Base-by-base conservation (phyloP, 2,329 filamentous ascomycete species). In the Cladosporium sp. region DNA sequence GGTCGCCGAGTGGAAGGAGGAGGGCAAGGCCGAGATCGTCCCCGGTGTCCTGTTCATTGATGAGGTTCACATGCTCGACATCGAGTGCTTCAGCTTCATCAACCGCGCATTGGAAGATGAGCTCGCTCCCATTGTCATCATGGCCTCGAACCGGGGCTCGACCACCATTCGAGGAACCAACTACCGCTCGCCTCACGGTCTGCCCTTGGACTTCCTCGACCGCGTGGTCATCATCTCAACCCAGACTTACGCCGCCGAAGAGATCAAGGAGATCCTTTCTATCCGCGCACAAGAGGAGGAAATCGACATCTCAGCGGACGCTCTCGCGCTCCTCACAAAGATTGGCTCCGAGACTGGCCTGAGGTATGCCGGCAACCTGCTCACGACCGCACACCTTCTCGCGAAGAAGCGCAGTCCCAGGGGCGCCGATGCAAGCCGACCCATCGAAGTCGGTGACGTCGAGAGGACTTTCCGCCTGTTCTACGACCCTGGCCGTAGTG, bases 51-150 rank as follows among this genome's bases (percentile, higher is more conserved):
- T 98, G 7, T 98, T 98, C 77, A 95, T 98, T 65, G 93, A 98
- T 66, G 93, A 98, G 75, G 92, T 98, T 4, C 93, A 98, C 77
- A 97, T 98, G 92, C 87, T 98, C 54, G 93, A 98, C 70, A 96
- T 97, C 59, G 93, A 98, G 72, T 97, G 92, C 76, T 98, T 95
- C 77, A 95, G 90, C 42, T 98, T 95, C 77, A 86, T 98, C 78
- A 98, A 98, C 77, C 87, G 93, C 49, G 93, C 93, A 1, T 79
- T 98, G 42, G 93, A 98, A 73, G 89, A 91, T 56, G 90, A 97
- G 64, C 80, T 98, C 32, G 90, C 93, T 1, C 93, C 93, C 37
- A 91, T 98, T 59, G 91, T 98, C 70, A 98, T 98, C 73, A 98
- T 98, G 93, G 93, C 93, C 51, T 95, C 88, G 78, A 98, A 98